Evolutionary conservation across 106 monocot species (phyloP).

Genomic region (Iris macrosiphon): DNA sequence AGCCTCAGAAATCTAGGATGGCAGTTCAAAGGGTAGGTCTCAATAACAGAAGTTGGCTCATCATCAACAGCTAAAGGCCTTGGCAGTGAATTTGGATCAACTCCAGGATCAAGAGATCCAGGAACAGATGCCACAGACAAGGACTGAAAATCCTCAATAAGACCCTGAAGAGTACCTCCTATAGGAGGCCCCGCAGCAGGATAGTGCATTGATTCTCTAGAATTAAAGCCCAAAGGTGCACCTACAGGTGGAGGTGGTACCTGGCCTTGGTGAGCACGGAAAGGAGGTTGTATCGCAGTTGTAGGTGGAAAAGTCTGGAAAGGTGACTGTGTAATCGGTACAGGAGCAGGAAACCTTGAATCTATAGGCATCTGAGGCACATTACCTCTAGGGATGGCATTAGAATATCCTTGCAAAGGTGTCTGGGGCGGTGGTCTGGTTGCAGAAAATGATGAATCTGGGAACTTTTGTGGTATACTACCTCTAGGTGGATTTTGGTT

Average conservation of each 20-base stretch:
- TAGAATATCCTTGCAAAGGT: slow-evolving; percentile 16
- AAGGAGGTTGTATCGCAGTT: slow-evolving; percentile 14
- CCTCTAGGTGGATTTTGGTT: slow-evolving; percentile 15
- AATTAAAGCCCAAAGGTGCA: slow-evolving; percentile 17
- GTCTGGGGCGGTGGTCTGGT: slow-evolving; percentile 18
- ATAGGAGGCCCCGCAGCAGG: slow-evolving; percentile 40
- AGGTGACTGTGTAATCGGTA: slow-evolving; percentile 16
- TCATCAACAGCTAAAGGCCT: slow-evolving; percentile 54
- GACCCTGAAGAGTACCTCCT: slow-evolving; percentile 40
- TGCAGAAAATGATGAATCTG: slow-evolving; percentile 12
- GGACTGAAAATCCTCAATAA: slow-evolving; percentile 88
- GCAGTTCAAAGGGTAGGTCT: slow-evolving; percentile 75
- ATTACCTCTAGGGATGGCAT: slow-evolving; percentile 16
- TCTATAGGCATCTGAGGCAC: slow-evolving; percentile 17
- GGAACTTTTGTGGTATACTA: slow-evolving; percentile 11
- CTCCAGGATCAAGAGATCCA: slow-evolving; percentile 68
- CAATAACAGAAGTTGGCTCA: slow-evolving; percentile 41
- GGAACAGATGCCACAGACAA: slow-evolving; percentile 60
- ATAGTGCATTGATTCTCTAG: slow-evolving; percentile 45
- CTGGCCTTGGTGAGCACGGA: slow-evolving; percentile 24
- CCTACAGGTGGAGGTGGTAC: slow-evolving; percentile 25
- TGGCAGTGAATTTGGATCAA: slow-evolving; percentile 58
- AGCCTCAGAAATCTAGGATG: slow-evolving; percentile 73
- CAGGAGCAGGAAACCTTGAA: slow-evolving; percentile 23
- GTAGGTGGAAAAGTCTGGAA: slow-evolving; percentile 15